A percentile compares a stretch with the other conserved stretches of the same genome.
Conservation (phyloP, 73 alveolate genomes). For the Effrenium voratum region DNA sequence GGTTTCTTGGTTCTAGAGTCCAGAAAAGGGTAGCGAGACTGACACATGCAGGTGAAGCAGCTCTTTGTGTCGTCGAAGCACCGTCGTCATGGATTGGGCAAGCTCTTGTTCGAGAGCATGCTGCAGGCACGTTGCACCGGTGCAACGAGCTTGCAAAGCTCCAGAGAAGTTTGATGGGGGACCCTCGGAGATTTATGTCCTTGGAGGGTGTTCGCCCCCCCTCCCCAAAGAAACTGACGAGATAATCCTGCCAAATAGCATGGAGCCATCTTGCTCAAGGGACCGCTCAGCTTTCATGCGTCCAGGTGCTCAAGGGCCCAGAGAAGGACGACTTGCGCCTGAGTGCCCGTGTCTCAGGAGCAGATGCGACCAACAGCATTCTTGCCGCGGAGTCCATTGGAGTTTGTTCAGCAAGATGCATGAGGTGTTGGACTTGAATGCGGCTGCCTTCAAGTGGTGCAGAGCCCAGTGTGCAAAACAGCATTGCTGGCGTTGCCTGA, state of each 20-base stretch:
- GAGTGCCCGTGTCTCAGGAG: slow-evolving; percentile 36
- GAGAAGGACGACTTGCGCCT: slow-evolving; percentile 58
- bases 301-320: slow-evolving; percentile 10
- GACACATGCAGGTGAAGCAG: slow-evolving; percentile 53
- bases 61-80: slow-evolving; percentile 33
- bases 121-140: neutral
- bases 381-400: neutral
- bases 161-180: no score
- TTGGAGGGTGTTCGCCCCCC: no score
- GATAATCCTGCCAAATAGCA: no score
- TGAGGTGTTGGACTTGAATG: slow-evolving; percentile 67
- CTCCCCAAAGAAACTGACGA: no score
- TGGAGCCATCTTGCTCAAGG: no score
- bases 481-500: no score
- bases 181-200: no score
- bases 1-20: no score
- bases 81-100: slow-evolving; percentile 54
- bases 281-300: no score
- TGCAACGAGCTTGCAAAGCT: neutral
- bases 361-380: no score
- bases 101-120: slow-evolving; percentile 55
- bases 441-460: slow-evolving; percentile 43
- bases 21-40: no score
- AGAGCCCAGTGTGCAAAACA: no score
- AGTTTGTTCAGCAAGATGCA: neutral